A percentile compares a stretch with the other conserved stretches of the same genome.
Conservation (phyloP, 352 stramenopile species). For the Phytophthora pluvialis region DNA sequence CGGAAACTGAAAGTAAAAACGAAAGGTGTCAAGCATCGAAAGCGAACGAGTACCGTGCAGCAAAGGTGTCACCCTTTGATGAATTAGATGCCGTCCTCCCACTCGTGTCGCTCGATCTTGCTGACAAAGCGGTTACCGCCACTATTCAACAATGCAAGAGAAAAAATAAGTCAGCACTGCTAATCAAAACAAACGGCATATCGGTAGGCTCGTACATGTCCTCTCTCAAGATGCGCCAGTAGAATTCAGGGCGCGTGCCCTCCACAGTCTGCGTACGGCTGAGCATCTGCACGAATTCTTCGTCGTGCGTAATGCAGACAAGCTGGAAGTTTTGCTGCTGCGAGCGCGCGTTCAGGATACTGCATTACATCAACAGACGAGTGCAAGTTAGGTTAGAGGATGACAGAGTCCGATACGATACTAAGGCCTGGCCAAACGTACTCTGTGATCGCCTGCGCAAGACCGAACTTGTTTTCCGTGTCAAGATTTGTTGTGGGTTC, state of each 20-base stretch:
- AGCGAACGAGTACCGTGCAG: not conserved
- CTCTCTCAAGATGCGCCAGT: conserved; percentile 84
- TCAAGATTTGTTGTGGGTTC: conserved; percentile 99
- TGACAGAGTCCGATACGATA: not conserved
- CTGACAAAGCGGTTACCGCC: conserved; percentile 85
- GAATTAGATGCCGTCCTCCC: conserved; percentile 52
- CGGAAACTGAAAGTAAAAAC: conserved; percentile 5
- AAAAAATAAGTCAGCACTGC: conserved; percentile 1
- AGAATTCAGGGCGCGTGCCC: conserved; percentile 78
- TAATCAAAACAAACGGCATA: not conserved
- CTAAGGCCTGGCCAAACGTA: conserved; percentile 39
- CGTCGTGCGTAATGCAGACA: conserved; percentile 99
- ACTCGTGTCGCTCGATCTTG: conserved; percentile 82
- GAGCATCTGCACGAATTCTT: conserved; percentile 93
- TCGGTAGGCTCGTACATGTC: conserved; percentile 67
- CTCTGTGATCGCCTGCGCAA: conserved; percentile 89
- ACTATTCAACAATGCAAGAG: conserved; percentile 30
- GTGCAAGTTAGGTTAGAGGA: conserved; percentile 7
- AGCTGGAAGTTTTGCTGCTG: conserved; percentile 99
- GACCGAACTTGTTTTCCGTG: conserved; percentile 96
- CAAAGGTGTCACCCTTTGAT: not conserved
- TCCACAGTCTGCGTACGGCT: conserved; percentile 81
- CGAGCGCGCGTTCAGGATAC: conserved; percentile 94
- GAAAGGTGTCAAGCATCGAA: conserved; percentile 1
- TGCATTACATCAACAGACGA: conserved; percentile 30